phyloP scores from a whole-genome alignment of 148 eudicot species.

The Chenopodium berlandieri region DNA sequence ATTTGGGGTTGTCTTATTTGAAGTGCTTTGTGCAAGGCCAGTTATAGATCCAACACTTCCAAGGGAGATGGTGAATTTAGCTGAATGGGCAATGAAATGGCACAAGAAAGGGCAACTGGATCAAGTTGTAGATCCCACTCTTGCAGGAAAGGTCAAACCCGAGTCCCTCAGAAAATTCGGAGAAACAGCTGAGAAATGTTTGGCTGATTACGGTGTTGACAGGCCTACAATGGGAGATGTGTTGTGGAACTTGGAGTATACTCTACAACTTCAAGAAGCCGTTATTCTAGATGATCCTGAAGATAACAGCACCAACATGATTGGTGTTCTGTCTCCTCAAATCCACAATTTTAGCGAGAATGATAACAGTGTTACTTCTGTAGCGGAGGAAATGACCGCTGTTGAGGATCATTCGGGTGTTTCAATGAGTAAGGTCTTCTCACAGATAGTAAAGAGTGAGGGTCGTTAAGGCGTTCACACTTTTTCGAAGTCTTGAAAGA shows the following conservation, averaged over 20 bases:
- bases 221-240: constrained; percentile 97
- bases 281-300: constrained; percentile 59
- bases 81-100: constrained; percentile 94
- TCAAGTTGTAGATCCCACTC: constrained; percentile 62
- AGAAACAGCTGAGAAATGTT: constrained; percentile 91
- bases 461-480: constrained; percentile 28
- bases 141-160: constrained; percentile 55
- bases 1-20: constrained; percentile 85
- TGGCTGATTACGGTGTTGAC: constrained; percentile 86
- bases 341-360: constrained; percentile 45
- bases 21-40: constrained; percentile 88
- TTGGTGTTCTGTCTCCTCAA: constrained; percentile 62
- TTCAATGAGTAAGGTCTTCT: constrained; percentile 85
- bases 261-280: constrained; percentile 80
- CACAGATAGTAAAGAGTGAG: constrained; percentile 73
- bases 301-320: constrained; percentile 65
- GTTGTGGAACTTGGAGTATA: constrained; percentile 88
- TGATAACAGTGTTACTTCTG: constrained; percentile 39
- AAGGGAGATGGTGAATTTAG: constrained; percentile 84
- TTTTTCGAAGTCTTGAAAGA: background rate
- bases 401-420: constrained; percentile 61
- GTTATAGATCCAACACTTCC: constrained; percentile 90
- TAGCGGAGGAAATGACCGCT: constrained; percentile 33
- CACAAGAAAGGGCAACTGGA: constrained; percentile 80
- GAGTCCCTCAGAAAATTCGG: constrained; percentile 84